phyloP scores from a whole-genome alignment of 192 early-diverging fungal species.

The Chytriomyces sp. region DNA sequence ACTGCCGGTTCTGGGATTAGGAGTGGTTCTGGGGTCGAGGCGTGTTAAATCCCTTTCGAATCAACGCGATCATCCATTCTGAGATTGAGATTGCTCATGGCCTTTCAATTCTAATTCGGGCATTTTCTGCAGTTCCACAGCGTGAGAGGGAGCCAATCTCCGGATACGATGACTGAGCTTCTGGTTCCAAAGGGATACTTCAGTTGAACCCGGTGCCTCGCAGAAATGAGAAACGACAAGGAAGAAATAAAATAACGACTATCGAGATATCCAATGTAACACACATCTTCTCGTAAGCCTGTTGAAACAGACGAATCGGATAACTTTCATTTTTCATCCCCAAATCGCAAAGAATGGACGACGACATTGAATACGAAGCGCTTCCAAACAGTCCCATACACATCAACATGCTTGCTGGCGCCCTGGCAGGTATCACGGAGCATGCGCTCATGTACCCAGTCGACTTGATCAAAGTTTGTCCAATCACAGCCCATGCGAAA shows the following conservation, averaged over 20 bases:
- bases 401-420: conserved; percentile 87
- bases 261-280: too few relatives aligned
- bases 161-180: conserved; percentile 27
- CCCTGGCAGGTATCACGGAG: conserved; percentile 96
- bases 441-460: conserved; percentile 95
- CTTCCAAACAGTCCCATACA: conserved; percentile 78
- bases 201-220: too few relatives aligned
- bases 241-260: too few relatives aligned
- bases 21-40: too few relatives aligned
- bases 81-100: not conserved
- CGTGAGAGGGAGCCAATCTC: conserved; percentile 16
- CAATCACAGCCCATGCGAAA: not conserved
- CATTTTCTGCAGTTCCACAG: conserved; percentile 1
- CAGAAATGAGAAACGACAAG: too few relatives aligned
- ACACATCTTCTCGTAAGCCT: too few relatives aligned
- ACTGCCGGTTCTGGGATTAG: too few relatives aligned
- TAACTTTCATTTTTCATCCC: too few relatives aligned
- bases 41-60: too few relatives aligned
- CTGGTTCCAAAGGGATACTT: not conserved
- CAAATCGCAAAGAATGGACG: not conserved
- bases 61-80: too few relatives aligned
- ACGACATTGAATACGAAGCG: conserved; percentile 79
- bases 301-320: too few relatives aligned
- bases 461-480: conserved; percentile 88
- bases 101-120: not conserved